These are phyloP conservation scores for Crepidotus variabilis DNA, from an alignment of 768 basidiomycete species.

Conservation along the genomic window DNA sequence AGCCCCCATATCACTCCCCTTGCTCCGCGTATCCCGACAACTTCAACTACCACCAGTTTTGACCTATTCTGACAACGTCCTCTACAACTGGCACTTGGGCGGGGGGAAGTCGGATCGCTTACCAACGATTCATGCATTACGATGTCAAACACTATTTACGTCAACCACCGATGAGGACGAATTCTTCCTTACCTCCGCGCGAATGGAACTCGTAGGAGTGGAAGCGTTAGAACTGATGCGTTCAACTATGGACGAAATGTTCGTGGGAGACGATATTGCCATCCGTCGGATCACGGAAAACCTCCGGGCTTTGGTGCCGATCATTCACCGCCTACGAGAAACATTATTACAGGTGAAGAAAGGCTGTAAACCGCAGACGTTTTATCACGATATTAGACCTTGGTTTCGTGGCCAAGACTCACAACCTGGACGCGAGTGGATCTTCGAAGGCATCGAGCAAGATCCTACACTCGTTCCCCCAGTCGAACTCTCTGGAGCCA, in stretches of 20 bases:
- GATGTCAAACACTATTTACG: slow-evolving; percentile 70
- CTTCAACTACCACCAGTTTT: slow-evolving; percentile 84
- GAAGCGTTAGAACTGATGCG: slow-evolving; percentile 86
- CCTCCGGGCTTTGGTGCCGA: slow-evolving; percentile 50
- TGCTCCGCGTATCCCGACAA: slow-evolving; percentile 62
- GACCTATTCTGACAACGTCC: slow-evolving; percentile 88
- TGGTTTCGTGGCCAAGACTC: slow-evolving; percentile 80
- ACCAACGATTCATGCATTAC: slow-evolving; percentile 58
- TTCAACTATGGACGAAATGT: slow-evolving; percentile 81
- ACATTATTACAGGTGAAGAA: slow-evolving; percentile 64
- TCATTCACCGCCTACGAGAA: slow-evolving; percentile 60
- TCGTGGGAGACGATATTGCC: slow-evolving; percentile 68
- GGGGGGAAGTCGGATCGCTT: slow-evolving; percentile 26
- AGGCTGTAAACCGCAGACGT: slow-evolving; percentile 69
- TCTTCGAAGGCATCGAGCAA: slow-evolving; percentile 42
- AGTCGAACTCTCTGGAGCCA: slow-evolving; percentile 72
- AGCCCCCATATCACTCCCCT: slow-evolving; percentile 64
- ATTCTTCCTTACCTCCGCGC: slow-evolving; percentile 83
- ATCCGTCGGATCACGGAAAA: slow-evolving; percentile 60
- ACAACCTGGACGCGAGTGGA: slow-evolving; percentile 38
- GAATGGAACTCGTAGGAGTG: slow-evolving; percentile 84
- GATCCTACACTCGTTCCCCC: slow-evolving; percentile 38
- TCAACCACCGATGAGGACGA: slow-evolving; percentile 75
- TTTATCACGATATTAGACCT: slow-evolving; percentile 70
- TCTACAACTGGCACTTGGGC: slow-evolving; percentile 75